Evolutionary conservation across 805 yeast genomes (phyloP).

Genomic region (Zygotorulaspora danielsina): DNA sequence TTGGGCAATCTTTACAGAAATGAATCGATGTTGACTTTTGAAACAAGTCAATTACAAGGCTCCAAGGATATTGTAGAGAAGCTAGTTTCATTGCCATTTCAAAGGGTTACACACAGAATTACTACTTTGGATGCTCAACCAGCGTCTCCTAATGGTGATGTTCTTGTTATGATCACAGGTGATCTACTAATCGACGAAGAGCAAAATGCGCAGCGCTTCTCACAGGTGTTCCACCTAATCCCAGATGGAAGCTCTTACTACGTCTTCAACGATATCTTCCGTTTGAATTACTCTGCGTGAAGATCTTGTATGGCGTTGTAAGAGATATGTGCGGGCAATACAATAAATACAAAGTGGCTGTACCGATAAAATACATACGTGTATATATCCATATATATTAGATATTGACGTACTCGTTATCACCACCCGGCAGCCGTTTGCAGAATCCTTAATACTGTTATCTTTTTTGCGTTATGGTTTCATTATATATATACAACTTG

Average conservation of each 20-base stretch:
- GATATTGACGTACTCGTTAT: no score
- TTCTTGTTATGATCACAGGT: slow-evolving; percentile 96
- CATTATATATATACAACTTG: no score
- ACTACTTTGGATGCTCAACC: slow-evolving; percentile 98
- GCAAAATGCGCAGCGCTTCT: slow-evolving; percentile 90
- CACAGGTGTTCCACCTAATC: slow-evolving; percentile 94
- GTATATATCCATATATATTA: no score
- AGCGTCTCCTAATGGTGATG: slow-evolving; percentile 87
- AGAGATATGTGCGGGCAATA: no score
- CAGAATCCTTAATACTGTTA: no score
- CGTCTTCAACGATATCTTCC: slow-evolving; percentile 94
- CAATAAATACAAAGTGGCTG: no score
- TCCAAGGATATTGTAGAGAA: slow-evolving; percentile 90
- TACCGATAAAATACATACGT: no score
- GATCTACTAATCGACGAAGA: slow-evolving; percentile 89
- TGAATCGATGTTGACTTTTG: slow-evolving; percentile 96
- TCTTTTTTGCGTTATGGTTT: no score
- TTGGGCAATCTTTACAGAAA: slow-evolving; percentile 93
- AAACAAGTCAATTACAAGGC: slow-evolving; percentile 91
- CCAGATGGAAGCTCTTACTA: slow-evolving; percentile 90
- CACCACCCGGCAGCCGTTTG: no score
- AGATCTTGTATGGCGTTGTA: background rate
- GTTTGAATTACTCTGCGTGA: slow-evolving; percentile 76
- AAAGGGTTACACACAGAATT: slow-evolving; percentile 87
- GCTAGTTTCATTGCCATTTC: slow-evolving; percentile 82